Evolutionary conservation across 352 stramenopile genomes (phyloP).

Genomic region (Phytophthora hibernalis): DNA sequence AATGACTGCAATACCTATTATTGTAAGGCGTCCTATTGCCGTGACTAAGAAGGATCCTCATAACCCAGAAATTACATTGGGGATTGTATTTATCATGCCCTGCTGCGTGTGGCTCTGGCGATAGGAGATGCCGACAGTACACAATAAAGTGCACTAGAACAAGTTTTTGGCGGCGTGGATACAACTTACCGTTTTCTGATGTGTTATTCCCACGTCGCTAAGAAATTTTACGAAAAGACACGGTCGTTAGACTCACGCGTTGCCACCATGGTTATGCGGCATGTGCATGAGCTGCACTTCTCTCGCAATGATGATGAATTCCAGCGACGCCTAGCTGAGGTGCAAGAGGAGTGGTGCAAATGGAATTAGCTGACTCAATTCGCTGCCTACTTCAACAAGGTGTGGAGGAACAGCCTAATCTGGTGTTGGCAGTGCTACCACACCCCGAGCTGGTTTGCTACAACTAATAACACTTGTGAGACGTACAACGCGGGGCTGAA

Average conservation of each 20-base stretch:
- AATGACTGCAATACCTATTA: too few species aligned
- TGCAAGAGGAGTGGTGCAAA: slow-evolving; percentile 5
- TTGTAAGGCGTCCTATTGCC: too few species aligned
- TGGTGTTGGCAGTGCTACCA: slow-evolving; percentile 27
- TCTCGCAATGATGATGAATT: not conserved
- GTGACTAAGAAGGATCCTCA: too few species aligned
- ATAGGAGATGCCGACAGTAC: slow-evolving; percentile 25
- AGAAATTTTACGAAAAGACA: slow-evolving; percentile 33
- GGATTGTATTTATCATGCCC: too few species aligned
- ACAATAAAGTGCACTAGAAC: slow-evolving; percentile 17
- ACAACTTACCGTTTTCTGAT: slow-evolving; percentile 11
- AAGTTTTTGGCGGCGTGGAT: not conserved
- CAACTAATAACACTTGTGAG: slow-evolving; percentile 33
- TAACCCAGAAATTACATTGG: too few species aligned
- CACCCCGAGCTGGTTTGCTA: slow-evolving; percentile 26
- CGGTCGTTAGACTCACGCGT: not conserved
- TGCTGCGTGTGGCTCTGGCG: slow-evolving; percentile 2
- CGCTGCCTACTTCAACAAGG: not conserved
- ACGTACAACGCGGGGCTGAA: slow-evolving; percentile 35
- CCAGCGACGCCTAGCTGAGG: not conserved
- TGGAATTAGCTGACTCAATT: slow-evolving; percentile 4
- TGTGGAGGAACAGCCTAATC: slow-evolving; percentile 10
- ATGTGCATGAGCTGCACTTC: slow-evolving; percentile 12
- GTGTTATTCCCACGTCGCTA: slow-evolving; percentile 43
- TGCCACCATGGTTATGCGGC: not conserved